Evolutionary conservation across 495 filamentous ascomycete species (phyloP), one percentile per base, ranked within the genome.

Genomic region (Cercophora scortea): DNA sequence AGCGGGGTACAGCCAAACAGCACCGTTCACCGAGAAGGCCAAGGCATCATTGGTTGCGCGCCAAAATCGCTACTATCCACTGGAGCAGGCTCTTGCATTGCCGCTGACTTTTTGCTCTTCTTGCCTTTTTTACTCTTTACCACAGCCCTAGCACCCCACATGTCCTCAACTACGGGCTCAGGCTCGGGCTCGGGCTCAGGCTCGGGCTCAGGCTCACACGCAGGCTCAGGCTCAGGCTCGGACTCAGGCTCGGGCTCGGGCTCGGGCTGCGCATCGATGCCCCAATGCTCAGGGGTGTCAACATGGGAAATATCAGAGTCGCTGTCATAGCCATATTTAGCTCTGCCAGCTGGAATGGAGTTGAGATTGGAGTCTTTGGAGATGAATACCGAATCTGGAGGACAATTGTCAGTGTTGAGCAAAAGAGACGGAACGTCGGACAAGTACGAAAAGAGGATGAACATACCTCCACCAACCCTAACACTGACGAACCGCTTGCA

Each of bases 401-500:
- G 17, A 15, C 1, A 13, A 44, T 44, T 17, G 9, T 17, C 8
- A 19, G 42, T 3, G 12, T 9, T 4, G 12, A 15, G 8, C n/a
- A 3, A 2, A 44, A 16, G 38, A 16, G 4, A 41, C 38, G 11
- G 38, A 12, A 7, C 2, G 7, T 41, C 38, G 7, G 15, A 16
- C n/a, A 8, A n/a, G 16, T 19, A 1, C 8, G 3, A 4, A 17
- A 15, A 1, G 45, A 12, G 32, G 35, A 13, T 47, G 45, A 15
- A 49, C 34, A 3, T 33, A 42, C 39, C 39, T 13, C 52, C 61
- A 5, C 35, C 43, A 10, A 58, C 17, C 15, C 47, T 52, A 18
- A 66, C 38, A 1, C 63, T 65, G 1, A 58, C 60, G 43, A 79
- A 77, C 13, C 61, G 65, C 56, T 73, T 76, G 57, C 76, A 80